These are phyloP conservation scores for Kodamaea alishanica DNA, from an alignment of 1,139 yeast species.

Conservation along the genomic window DNA sequence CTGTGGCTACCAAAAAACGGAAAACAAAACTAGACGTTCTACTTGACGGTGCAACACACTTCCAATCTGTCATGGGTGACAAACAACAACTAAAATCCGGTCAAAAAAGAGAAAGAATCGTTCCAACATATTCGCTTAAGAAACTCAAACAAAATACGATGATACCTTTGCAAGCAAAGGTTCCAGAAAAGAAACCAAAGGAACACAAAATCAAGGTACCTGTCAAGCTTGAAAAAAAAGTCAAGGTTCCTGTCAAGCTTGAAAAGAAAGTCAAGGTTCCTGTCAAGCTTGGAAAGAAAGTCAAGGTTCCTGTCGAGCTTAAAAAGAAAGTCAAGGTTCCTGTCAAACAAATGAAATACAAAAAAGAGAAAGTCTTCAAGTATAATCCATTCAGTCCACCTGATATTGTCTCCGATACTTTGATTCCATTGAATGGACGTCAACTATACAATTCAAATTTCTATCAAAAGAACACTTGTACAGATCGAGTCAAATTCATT, in stretches of 20 bases:
- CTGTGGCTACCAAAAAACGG: slow-evolving; percentile 8
- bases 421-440: slow-evolving; percentile 30
- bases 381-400: slow-evolving; percentile 34
- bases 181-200: slow-evolving; percentile 6
- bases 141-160: background rate
- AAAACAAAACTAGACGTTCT: slow-evolving; percentile 2
- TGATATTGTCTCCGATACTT: slow-evolving; percentile 34
- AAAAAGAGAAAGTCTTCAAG: background rate
- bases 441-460: slow-evolving; percentile 32
- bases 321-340: background rate
- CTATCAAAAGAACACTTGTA: slow-evolving; percentile 17
- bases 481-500: slow-evolving; percentile 26
- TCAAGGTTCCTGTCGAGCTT: background rate
- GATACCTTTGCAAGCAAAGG: slow-evolving; percentile 10
- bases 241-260: slow-evolving; percentile 1
- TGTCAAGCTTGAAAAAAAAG: slow-evolving; percentile 5
- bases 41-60: slow-evolving; percentile 24
- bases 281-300: background rate
- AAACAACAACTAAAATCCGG: slow-evolving; percentile 28
- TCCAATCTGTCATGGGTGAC: slow-evolving; percentile 40
- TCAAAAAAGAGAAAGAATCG: slow-evolving; percentile 29
- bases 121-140: background rate
- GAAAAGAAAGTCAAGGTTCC: slow-evolving; percentile 3
- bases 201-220: slow-evolving; percentile 2
- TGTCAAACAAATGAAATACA: background rate